Evolutionary conservation across 2,329 filamentous ascomycete species (phyloP).

Genomic region (Hymenoscyphus salicellus): DNA sequence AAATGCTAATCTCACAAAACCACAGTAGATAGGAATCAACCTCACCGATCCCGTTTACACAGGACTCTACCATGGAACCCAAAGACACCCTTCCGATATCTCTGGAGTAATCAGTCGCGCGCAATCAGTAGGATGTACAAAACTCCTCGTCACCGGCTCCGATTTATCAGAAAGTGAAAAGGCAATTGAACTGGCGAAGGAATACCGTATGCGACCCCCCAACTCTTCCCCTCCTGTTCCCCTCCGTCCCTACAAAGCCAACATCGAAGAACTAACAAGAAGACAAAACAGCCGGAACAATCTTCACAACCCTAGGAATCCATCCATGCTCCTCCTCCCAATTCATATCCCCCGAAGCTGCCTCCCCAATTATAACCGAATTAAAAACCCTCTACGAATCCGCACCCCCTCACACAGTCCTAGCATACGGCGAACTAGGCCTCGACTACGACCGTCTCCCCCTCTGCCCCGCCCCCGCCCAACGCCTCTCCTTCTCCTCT

Average conservation of each 20-base stretch:
- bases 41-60: constrained; percentile 88
- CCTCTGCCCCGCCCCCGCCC: constrained; percentile 73
- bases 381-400: constrained; percentile 64
- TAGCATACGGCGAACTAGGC: constrained; percentile 91
- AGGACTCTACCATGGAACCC: constrained; percentile 78
- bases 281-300: constrained; percentile 60
- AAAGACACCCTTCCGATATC: constrained; percentile 71
- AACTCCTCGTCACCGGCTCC: constrained; percentile 91
- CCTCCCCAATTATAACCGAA: constrained; percentile 51
- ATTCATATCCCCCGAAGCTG: constrained; percentile 63
- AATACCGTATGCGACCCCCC: constrained; percentile 57
- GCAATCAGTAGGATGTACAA: constrained; percentile 72
- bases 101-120: constrained; percentile 75
- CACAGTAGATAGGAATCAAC: constrained; percentile 80
- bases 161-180: constrained; percentile 74
- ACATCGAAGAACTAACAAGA: background rate
- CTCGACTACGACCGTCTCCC: constrained; percentile 93
- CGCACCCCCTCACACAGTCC: constrained; percentile 44
- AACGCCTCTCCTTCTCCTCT: constrained; percentile 78
- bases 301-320: constrained; percentile 89
- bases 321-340: constrained; percentile 85
- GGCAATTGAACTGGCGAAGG: constrained; percentile 68
- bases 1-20: constrained; percentile 5
- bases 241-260: background rate
- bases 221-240: too few species aligned